Evolutionary conservation across 2,329 filamentous ascomycete species (phyloP), one percentile per base, ranked within the genome.

Genomic region (Phoma sp.): DNA sequence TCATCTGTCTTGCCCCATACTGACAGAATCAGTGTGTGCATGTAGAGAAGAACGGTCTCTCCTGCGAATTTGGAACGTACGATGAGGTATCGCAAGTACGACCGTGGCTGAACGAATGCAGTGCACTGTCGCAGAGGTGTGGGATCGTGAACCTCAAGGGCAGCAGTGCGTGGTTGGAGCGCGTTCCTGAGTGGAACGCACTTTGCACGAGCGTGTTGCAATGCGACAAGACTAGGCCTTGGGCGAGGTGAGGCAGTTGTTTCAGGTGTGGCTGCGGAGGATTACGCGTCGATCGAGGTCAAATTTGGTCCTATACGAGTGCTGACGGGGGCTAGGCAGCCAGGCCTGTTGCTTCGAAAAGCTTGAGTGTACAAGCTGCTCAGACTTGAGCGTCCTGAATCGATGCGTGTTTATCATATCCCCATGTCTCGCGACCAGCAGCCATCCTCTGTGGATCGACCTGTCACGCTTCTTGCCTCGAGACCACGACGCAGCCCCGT

Each of bases 301-400:
- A 58, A 55, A 46, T 50, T 45, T 59, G 53, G 52, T 45, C 35
- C 43, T 49, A 55, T 53, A 59, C 56, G 56, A 59, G 39, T 32
- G 38, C 44, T 50, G 48, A 55, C 43, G 44, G 40, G 44, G 40
- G 25, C 52, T 35, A 50, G 37, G 29, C 40, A 41, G 22, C 22
- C 37, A 37, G 31, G 19, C 29, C 38, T 31, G 21, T 21, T 24
- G 24, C 19, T 6, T 33, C 36, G 40, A 17, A 22, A 45, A 43
- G 43, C 51, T 36, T 48, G 50, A 24, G 10, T 41, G 22, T 25
- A 32, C 29, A 22, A 21, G 17, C 4, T 31, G 40, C 31, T 15
- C 17, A 15, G 29, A 32, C 15, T 29, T 27, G 15, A 27, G 8
- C 17, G 10, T 19, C 7, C 7, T 19, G 5, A 4, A 10, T 17